Conservation (phyloP, 75 land plant genomes). For the Isoetes taiwanensis region DNA sequence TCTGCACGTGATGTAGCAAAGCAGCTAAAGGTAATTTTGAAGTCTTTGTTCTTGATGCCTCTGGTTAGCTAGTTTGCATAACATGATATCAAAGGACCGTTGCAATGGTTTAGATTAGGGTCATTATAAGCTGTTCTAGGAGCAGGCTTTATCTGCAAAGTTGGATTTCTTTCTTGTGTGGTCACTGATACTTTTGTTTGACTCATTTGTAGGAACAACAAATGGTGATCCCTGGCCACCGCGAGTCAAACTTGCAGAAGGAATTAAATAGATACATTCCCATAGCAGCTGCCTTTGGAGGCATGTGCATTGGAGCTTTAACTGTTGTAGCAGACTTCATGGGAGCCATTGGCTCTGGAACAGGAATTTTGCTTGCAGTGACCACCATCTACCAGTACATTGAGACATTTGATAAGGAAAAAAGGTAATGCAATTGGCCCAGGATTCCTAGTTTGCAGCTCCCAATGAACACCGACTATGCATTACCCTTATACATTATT, state of each 20-base stretch:
- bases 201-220: conserved; percentile 44
- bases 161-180: neutral
- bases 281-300: conserved; percentile 73
- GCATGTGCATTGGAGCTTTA: conserved; percentile 63
- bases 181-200: neutral
- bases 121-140: neutral
- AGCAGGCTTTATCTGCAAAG: neutral
- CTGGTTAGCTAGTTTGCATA: too few relatives aligned
- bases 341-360: conserved; percentile 72
- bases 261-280: conserved; percentile 71
- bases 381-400: conserved; percentile 72
- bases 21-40: conserved; percentile 39
- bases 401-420: conserved; percentile 71
- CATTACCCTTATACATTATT: too few relatives aligned
- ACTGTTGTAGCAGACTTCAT: conserved; percentile 69
- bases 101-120: too few relatives aligned
- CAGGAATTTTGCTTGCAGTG: conserved; percentile 64
- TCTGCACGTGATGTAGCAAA: conserved; percentile 71
- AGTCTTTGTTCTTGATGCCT: neutral
- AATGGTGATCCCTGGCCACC: conserved; percentile 77
- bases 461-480: too few relatives aligned
- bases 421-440: conserved; percentile 49
- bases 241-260: conserved; percentile 58
- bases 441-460: too few relatives aligned
- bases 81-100: too few relatives aligned